phyloP scores from a whole-genome alignment of 2,329 filamentous ascomycete genomes.

The Annulohypoxylon truncatum region DNA sequence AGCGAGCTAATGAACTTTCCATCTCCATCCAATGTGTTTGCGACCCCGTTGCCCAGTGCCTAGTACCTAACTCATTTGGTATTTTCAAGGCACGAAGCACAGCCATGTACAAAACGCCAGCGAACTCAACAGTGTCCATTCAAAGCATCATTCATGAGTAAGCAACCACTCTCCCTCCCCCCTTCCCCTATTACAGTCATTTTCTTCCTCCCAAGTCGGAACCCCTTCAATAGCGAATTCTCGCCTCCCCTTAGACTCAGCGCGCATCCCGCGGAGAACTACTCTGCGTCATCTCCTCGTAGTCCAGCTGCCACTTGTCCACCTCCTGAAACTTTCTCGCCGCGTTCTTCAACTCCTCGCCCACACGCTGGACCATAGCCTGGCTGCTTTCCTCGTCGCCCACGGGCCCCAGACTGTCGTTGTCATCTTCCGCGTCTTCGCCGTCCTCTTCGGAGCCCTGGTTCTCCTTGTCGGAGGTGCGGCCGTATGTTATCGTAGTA shows the following conservation, averaged over 20 bases:
- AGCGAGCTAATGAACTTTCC: slow-evolving; percentile 17
- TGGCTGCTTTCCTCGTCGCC: slow-evolving; percentile 52
- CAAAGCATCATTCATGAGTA: slow-evolving; percentile 32
- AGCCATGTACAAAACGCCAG: slow-evolving; percentile 27
- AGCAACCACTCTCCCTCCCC: not conserved
- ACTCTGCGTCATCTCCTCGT: slow-evolving; percentile 70
- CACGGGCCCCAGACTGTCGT: slow-evolving; percentile 54
- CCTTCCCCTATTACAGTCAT: not conserved
- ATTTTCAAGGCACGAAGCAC: slow-evolving; percentile 5
- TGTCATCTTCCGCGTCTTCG: slow-evolving; percentile 52
- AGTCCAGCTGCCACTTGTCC: slow-evolving; percentile 75
- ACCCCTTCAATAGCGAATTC: not conserved
- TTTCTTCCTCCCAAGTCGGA: not conserved
- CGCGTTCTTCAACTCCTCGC: slow-evolving; percentile 68
- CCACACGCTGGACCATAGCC: slow-evolving; percentile 54
- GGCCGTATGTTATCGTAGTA: slow-evolving; percentile 62
- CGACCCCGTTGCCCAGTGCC: not conserved
- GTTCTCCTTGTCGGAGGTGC: slow-evolving; percentile 67
- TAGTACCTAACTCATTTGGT: not conserved
- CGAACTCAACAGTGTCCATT: slow-evolving; percentile 21
- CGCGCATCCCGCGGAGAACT: slow-evolving; percentile 65
- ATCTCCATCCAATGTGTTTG: slow-evolving; percentile 1
- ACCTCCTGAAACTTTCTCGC: slow-evolving; percentile 75
- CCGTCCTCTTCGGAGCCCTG: slow-evolving; percentile 52
- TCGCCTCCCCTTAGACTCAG: slow-evolving; percentile 46